These are phyloP conservation scores for Plectosphaerella cucumerina DNA, from an alignment of 2,329 filamentous ascomycete genomes.

Conservation along the genomic window DNA sequence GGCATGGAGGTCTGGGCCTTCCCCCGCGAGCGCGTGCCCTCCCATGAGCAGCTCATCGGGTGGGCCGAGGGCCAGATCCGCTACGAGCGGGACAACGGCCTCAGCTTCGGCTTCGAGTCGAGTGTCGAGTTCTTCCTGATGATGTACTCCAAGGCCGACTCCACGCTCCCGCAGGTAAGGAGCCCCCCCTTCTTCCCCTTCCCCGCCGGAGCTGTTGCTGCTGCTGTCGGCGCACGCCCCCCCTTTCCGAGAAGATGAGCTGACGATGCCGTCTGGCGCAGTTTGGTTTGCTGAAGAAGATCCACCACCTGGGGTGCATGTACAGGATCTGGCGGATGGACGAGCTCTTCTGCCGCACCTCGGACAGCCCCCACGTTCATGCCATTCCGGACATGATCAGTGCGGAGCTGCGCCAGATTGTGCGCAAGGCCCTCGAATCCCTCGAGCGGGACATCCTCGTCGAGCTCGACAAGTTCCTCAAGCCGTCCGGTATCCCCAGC, in stretches of 20 bases:
- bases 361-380: conserved; percentile 1
- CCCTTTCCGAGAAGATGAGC: background rate
- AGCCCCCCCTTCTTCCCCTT: background rate
- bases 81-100: background rate
- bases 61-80: conserved; percentile 3
- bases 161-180: conserved; percentile 3
- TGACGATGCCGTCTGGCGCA: background rate
- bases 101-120: conserved; percentile 3
- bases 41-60: background rate
- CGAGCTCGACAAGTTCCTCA: conserved; percentile 33
- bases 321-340: conserved; percentile 44
- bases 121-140: conserved; percentile 5
- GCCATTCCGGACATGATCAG: conserved; percentile 33
- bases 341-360: conserved; percentile 34
- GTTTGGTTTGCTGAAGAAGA: conserved; percentile 32
- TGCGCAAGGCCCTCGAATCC: conserved; percentile 28
- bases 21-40: conserved; percentile 1
- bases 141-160: conserved; percentile 1
- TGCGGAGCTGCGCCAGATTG: conserved; percentile 34
- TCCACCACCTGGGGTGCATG: conserved; percentile 44
- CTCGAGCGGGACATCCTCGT: conserved; percentile 35
- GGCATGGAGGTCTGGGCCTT: conserved; percentile 1
- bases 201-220: no score
- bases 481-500: conserved; percentile 4
- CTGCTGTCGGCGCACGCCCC: background rate